Base-by-base conservation (phyloP, 495 filamentous ascomycete genomes). In the Penicillium mononematosum region DNA sequence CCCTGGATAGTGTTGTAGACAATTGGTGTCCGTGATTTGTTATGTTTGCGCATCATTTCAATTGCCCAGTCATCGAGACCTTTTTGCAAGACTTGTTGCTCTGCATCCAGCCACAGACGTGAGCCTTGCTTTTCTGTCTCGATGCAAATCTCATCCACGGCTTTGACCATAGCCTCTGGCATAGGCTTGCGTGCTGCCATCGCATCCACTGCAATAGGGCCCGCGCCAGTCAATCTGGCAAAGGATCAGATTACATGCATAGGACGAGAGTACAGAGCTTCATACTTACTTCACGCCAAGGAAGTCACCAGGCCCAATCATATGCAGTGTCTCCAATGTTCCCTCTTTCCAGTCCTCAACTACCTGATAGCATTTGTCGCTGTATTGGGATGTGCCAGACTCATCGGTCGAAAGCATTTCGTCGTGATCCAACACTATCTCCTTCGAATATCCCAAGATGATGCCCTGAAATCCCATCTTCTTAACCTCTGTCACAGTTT, bases 381-480 rank as follows among this genome's bases (percentile, higher is more conserved):
- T 66, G n/a, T 65, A 63, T 9, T 45, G 50, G 7, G 46, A 31
- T 1, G 47, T 51, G 5, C 60, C 59, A 20, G 49, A 53, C 16
- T 57, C 58, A 49, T 59, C 59, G 36, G 11, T 46, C n/a, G 55
- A 54, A 11, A 56, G 34, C 16, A 68, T 43, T 53, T 83, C 77
- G 4, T 76, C 67, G 4, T 79, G 81, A 45, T 81, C 79, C 25
- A 87, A 68, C 19, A 90, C 85, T 17, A 91, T 85, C 69, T 95
- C 90, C 43, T 79, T 80, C 2, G 88, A 89, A 60, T 92, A 94
- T 20, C 85, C 83, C 41, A 95, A 76, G 56, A 94, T 91, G 8
- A 94, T 84, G n/a, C 91, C 90, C 45, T 78, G 80, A 59, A 87
- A 91, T 29, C 90, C 90, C 19, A 92, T 79, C 31, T 72, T 69